These are phyloP conservation scores for Coccinonectria pachysandricola DNA, from an alignment of 2,329 filamentous ascomycete genomes.

Conservation along the genomic window DNA sequence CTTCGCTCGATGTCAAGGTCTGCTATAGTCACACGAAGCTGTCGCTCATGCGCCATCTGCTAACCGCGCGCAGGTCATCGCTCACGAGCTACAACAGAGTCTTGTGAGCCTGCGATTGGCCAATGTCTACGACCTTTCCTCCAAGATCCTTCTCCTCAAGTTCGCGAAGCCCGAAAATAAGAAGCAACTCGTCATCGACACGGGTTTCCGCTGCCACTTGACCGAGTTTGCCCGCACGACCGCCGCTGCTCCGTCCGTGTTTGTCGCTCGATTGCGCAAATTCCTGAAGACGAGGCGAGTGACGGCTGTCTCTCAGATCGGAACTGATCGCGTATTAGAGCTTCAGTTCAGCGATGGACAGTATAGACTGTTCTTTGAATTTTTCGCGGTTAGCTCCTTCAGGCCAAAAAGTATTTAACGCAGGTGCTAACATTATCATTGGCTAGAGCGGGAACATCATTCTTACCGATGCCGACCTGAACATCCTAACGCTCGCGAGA, in stretches of 20 bases:
- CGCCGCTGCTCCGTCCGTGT: constrained; percentile 71
- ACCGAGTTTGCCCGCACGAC: constrained; percentile 85
- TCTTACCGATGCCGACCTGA: constrained; percentile 74
- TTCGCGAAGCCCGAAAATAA: constrained; percentile 84
- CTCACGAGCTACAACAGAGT: constrained; percentile 74
- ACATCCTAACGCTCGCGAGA: constrained; percentile 70
- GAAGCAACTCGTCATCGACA: constrained; percentile 86
- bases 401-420: neutral
- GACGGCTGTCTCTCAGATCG: constrained; percentile 72
- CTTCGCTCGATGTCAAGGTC: constrained; percentile 68
- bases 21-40: neutral
- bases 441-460: constrained; percentile 81
- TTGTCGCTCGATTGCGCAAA: constrained; percentile 79
- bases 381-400: constrained; percentile 56
- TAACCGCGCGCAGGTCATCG: constrained; percentile 59
- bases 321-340: constrained; percentile 87
- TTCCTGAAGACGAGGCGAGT: constrained; percentile 77
- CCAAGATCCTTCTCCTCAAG: constrained; percentile 90
- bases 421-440: constrained; percentile 5
- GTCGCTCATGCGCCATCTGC: no score
- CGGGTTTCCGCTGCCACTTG: constrained; percentile 89
- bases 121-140: constrained; percentile 94
- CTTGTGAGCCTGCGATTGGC: constrained; percentile 72
- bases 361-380: constrained; percentile 83
- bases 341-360: constrained; percentile 86